Evolutionary conservation across 352 stramenopile species (phyloP), one percentile per base, ranked within the genome.

Genomic region (Globisporangium carolinianum): DNA sequence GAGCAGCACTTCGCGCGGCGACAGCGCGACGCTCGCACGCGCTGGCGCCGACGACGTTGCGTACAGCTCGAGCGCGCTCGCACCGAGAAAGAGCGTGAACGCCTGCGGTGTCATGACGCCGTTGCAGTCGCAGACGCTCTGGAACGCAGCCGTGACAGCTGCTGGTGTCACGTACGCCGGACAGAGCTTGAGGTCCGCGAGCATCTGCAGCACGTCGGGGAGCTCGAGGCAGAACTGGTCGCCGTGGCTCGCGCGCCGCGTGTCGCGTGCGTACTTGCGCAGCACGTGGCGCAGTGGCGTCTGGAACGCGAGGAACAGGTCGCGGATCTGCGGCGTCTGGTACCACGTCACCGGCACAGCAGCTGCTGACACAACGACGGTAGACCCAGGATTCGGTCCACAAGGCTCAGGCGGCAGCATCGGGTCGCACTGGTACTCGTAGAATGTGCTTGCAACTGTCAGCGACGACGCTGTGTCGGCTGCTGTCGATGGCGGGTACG

Each of bases 381-480:
- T 47, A 32, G 24, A 32, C 24, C 24, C 24, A 32, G 24, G 24
- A 32, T 32, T 32, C 32, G 35, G 51, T 32, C 24, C 24, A 32
- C 24, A 32, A n/a, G 51, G 54, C 45, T 80, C 70, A 8, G 68
- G 68, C n/a, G 76, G 76, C 47, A 80, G 58, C 50, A 85, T 60
- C 9, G 78, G 74, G 43, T 83, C 78, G 46, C 76, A 86, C 61
- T 86, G 77, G 45, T 87, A 87, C 48, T 87, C 77, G 9, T 76
- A 65, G 50, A 79, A 85, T 17, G 73, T 74, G n/a, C 63, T 65
- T 10, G 62, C 47, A 32, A 32, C 24, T 32, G 24, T 32, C 2
- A 32, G 24, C 15, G 57, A 58, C 5, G 36, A 58, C 45, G 53
- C 62, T 41, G 39, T 53, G 53, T 46, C 54, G 15, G 77, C 73